A percentile compares a stretch with the other conserved stretches of the same genome.
Conservation (phyloP, 306 rosid species). For the Lathyrus sativus region DNA sequence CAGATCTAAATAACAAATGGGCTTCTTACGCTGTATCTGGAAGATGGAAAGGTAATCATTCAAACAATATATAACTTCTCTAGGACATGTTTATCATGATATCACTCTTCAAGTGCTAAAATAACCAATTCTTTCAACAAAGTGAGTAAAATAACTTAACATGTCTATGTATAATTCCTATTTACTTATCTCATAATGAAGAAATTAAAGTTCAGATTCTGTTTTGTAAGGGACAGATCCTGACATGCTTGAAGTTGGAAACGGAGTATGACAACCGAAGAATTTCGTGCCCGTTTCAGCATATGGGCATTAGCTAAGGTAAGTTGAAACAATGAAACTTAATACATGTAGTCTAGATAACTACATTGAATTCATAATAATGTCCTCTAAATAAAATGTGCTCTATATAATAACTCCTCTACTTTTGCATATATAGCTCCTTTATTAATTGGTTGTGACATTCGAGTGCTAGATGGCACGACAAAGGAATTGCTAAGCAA, state of each 20-base stretch:
- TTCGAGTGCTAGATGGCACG: conserved; percentile 55
- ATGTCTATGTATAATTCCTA: conserved; percentile 4
- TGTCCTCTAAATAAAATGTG: background rate
- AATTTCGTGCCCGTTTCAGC: conserved; percentile 79
- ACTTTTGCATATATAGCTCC: conserved; percentile 39
- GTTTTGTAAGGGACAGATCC: conserved; percentile 57
- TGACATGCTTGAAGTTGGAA: conserved; percentile 86
- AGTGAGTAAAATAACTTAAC: background rate
- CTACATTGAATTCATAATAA: conserved; percentile 14
- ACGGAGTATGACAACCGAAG: conserved; percentile 74
- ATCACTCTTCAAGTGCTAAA: background rate
- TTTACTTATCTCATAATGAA: background rate
- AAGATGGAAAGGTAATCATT: too few species aligned
- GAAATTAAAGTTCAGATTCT: conserved; percentile 16
- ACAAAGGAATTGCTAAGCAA: conserved; percentile 60
- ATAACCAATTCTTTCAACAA: conserved; percentile 4
- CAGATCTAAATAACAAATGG: too few species aligned
- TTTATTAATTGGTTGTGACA: conserved; percentile 74
- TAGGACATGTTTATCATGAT: too few species aligned
- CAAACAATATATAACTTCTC: too few species aligned
- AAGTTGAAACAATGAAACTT: background rate
- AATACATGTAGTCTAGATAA: conserved; percentile 1
- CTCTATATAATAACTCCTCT: background rate
- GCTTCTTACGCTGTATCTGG: too few species aligned
- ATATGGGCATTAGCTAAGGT: conserved; percentile 84